Conservation (phyloP, 768 basidiomycete species). For the Tremella mesenterica region DNA sequence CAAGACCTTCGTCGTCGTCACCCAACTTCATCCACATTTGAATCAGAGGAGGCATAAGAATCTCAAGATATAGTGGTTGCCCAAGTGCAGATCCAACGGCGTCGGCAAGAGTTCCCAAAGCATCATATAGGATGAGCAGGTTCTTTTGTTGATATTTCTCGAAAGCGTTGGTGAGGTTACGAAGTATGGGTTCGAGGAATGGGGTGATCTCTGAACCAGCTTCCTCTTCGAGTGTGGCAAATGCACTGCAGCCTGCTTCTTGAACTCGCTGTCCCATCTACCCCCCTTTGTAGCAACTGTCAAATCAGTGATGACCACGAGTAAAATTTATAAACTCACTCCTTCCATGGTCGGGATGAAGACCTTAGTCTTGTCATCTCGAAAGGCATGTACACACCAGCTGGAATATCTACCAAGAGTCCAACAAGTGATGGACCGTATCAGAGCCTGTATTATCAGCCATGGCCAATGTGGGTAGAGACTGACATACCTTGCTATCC, state of each 20-base stretch:
- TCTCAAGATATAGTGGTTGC: constrained; percentile 79
- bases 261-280: constrained; percentile 98
- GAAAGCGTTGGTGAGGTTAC: constrained; percentile 91
- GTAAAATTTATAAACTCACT: constrained; percentile 49
- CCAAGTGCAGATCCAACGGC: constrained; percentile 83
- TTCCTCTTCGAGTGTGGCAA: constrained; percentile 96
- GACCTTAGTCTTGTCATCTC: constrained; percentile 77
- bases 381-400: constrained; percentile 70
- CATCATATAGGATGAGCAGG: constrained; percentile 94
- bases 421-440: constrained; percentile 98
- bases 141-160: constrained; percentile 99
- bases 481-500: constrained; percentile 68
- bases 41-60: constrained; percentile 90
- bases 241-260: constrained; percentile 97
- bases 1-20: constrained; percentile 85
- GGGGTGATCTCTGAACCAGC: constrained; percentile 82
- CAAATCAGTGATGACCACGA: neutral
- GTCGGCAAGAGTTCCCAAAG: constrained; percentile 96
- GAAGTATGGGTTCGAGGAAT: constrained; percentile 86
- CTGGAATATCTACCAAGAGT: constrained; percentile 96
- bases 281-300: constrained; percentile 89
- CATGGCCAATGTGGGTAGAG: neutral
- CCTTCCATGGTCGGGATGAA: constrained; percentile 99
- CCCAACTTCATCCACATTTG: constrained; percentile 80
- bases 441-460: constrained; percentile 60